A percentile compares a stretch with the other conserved stretches of the same genome.
Evolutionary conservation across 805 yeast genomes (phyloP).

Genomic region (Barnettozyma pratensis): DNA sequence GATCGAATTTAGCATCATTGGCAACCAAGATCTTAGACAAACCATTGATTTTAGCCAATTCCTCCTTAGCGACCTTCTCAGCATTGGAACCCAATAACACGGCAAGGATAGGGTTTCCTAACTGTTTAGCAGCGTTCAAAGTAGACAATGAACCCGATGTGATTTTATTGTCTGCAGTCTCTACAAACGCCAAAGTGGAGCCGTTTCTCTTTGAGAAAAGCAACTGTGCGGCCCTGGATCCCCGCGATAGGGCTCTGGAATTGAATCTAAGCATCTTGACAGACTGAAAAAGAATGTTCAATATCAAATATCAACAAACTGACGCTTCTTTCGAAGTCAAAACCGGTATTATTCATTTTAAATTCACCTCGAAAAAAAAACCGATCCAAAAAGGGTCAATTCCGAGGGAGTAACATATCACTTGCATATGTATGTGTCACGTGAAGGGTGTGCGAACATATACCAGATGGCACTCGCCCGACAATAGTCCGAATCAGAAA

Average conservation of each 20-base stretch:
- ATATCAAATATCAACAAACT: neutral
- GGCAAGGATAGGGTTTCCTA: slow-evolving; percentile 80
- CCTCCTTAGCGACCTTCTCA: slow-evolving; percentile 37
- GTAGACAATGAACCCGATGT: slow-evolving; percentile 69
- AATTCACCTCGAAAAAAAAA: neutral
- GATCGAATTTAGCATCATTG: slow-evolving; percentile 53
- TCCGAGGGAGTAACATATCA: neutral
- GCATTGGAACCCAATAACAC: slow-evolving; percentile 65
- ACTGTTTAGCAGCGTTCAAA: slow-evolving; percentile 68
- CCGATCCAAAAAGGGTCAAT: neutral
- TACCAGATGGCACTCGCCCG: neutral
- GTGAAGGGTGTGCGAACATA: neutral
- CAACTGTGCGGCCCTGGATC: neutral
- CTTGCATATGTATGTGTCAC: neutral
- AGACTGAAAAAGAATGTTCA: no score
- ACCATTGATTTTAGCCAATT: slow-evolving; percentile 48
- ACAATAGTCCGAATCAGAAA: slow-evolving; percentile 1
- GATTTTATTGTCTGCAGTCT: slow-evolving; percentile 47
- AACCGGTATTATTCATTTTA: neutral
- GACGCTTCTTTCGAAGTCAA: neutral
- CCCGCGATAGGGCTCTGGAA: slow-evolving; percentile 1
- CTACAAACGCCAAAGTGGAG: slow-evolving; percentile 76
- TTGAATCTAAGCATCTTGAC: slow-evolving; percentile 14
- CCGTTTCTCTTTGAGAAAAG: slow-evolving; percentile 37
- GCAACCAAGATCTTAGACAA: slow-evolving; percentile 43